Evolutionary conservation across 331 rosid species (phyloP).

Genomic region (Prunus yedoensis): DNA sequence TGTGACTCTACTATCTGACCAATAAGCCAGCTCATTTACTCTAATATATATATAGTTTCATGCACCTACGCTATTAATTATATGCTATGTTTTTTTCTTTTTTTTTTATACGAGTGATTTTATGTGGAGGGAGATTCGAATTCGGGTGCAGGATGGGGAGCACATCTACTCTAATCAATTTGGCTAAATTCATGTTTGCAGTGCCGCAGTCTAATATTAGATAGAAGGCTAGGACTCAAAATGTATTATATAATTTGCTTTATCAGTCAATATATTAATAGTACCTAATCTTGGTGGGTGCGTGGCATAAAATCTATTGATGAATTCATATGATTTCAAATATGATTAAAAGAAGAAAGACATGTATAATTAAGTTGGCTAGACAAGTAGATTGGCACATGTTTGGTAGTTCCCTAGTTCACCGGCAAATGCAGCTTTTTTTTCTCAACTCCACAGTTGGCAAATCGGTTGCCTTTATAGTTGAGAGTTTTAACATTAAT

Average conservation of each 20-base stretch:
- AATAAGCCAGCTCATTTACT: not conserved
- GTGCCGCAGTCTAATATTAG: too few relatives aligned
- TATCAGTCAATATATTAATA: too few relatives aligned
- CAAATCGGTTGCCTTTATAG: not conserved
- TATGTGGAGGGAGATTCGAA: too few relatives aligned
- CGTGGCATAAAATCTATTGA: not conserved
- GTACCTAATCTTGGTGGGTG: not conserved
- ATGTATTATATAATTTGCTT: too few relatives aligned
- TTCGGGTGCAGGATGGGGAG: fast-evolving
- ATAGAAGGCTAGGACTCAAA: too few relatives aligned
- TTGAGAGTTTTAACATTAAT: not conserved
- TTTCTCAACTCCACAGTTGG: not conserved
- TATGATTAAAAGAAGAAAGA: not conserved
- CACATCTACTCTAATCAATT: too few relatives aligned
- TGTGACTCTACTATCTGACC: not conserved
- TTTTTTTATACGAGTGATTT: too few relatives aligned
- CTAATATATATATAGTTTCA: not conserved
- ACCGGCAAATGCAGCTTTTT: not conserved
- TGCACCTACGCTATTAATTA: not conserved
- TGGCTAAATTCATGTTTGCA: fast-evolving
- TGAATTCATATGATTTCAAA: not conserved
- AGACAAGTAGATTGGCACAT: not conserved
- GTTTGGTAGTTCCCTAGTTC: constrained; percentile 5
- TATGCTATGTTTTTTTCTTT: too few relatives aligned
- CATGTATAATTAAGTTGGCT: not conserved